Conservation (phyloP, 805 yeast species). For the Zygoascus biomembranicola region DNA sequence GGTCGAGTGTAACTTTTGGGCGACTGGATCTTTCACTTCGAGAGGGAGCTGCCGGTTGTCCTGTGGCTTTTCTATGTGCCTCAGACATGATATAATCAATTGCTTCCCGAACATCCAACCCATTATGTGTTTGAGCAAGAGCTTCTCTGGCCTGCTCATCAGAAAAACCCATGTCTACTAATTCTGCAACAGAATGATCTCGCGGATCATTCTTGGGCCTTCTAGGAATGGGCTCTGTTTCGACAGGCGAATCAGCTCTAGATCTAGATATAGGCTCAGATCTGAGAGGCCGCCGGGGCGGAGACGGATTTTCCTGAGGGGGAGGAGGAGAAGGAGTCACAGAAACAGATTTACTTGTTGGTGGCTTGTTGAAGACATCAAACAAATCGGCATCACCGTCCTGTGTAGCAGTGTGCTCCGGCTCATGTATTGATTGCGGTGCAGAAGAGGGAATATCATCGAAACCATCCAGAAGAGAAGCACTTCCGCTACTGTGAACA, state of each 20-base stretch:
- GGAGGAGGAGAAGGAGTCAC: neutral
- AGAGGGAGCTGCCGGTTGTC: constrained; percentile 14
- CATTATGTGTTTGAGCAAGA: constrained; percentile 40
- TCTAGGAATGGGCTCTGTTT: neutral
- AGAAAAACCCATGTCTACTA: constrained; percentile 74
- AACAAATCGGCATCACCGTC: constrained; percentile 16
- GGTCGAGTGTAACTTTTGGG: constrained; percentile 7
- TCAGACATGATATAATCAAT: constrained; percentile 56
- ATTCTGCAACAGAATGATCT: constrained; percentile 46
- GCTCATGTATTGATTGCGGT: neutral
- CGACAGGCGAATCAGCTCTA: neutral
- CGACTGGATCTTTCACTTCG: constrained; percentile 4
- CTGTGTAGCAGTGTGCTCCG: neutral
- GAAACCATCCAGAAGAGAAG: constrained; percentile 7
- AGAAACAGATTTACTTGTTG: constrained; percentile 1
- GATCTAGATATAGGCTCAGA: neutral
- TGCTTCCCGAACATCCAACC: constrained; percentile 55
- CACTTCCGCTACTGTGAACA: neutral
- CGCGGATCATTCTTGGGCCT: constrained; percentile 9
- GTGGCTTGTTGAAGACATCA: constrained; percentile 16
- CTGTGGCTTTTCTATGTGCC: constrained; percentile 39
- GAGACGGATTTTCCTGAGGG: neutral
- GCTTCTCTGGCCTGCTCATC: constrained; percentile 54
- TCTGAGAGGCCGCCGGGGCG: neutral
- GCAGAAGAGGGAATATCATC: constrained; percentile 7